Evolutionary conservation across 2,329 filamentous ascomycete genomes (phyloP), one percentile per base, ranked within the genome.

Genomic region (Beauveria caledonica): DNA sequence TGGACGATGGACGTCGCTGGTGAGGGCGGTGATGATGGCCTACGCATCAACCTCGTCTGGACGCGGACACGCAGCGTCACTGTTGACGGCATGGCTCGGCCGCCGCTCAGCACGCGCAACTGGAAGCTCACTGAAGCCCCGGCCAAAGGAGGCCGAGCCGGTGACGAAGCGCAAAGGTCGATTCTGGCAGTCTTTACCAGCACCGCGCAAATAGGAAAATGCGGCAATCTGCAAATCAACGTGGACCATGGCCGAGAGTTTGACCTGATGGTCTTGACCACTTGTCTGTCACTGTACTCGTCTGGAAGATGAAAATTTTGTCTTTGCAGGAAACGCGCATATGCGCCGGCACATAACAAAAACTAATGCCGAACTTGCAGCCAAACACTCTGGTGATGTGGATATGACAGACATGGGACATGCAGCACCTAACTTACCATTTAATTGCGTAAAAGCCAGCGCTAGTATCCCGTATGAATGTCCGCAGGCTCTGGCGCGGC

Each of bases 131-230:
- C 46, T 6, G 48, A 59, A 9, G 5, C 6, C 13, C 17, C 25
- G 9, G 3, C 48, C 5, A 40, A 25, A 10, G 48, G n/a, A 1
- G 25, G 25, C 27, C 36, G 33, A 39, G 11, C 33, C 3, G 5
- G 33, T 36, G 33, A 36, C 33, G 33, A 36, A 15, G 51, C 19
- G 5, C 7, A 17, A 21, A 9, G 5, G 54, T 15, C 23, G 6
- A 42, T 63, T 8, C 36, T 63, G 48, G 62, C 62, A 9, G 58
- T 63, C 36, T 63, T 63, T 10, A 63, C 62, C 8, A 61, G 42
- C 39, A 49, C 36, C 19, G 29, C 42, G 2, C 23, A 45, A n/a
- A 17, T 33, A 10, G 58, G 57, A n/a, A 33, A 55, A 17, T 62
- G 60, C 40, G 62, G 62, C 3, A 40, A 33, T 23, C 15, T 63